A percentile compares a stretch with the other conserved stretches of the same genome.
Conservation (phyloP, 2,329 filamentous ascomycete genomes). For the Neoscytalidium dimidiatum region DNA sequence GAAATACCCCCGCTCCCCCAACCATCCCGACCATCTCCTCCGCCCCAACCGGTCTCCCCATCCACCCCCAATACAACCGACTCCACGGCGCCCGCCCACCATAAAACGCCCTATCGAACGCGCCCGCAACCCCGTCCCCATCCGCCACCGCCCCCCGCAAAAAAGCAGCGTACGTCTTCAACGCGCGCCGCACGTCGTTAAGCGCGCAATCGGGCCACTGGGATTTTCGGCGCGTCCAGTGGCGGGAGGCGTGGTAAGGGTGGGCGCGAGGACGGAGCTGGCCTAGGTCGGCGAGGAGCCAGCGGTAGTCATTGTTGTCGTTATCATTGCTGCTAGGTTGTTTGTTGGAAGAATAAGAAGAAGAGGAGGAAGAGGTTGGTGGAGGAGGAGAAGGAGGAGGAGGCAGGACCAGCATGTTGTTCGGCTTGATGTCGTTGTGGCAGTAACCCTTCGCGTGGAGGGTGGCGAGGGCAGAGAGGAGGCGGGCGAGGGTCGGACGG, state of each 20-base stretch:
- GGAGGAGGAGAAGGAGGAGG: conserved; percentile 21
- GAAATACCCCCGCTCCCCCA: no score
- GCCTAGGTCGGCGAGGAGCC: conserved; percentile 37
- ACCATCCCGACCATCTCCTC: neutral
- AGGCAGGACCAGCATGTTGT: conserved; percentile 41
- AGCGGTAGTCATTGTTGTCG: neutral
- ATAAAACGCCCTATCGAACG: conserved; percentile 31
- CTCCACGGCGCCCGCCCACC: conserved; percentile 25
- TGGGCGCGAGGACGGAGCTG: conserved; percentile 35
- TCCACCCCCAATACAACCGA: conserved; percentile 31
- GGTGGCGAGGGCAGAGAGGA: conserved; percentile 27
- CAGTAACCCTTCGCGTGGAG: conserved; percentile 36
- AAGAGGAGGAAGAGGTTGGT: no score
- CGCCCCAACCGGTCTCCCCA: neutral
- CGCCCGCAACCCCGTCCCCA: conserved; percentile 12
- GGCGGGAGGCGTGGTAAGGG: conserved; percentile 29
- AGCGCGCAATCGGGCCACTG: conserved; percentile 30
- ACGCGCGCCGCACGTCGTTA: conserved; percentile 34
- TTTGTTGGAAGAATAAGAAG: no score
- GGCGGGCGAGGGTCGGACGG: conserved; percentile 31
- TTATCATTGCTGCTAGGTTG: conserved; percentile 30
- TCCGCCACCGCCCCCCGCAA: conserved; percentile 22
- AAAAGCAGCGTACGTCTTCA: conserved; percentile 32
- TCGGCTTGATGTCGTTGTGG: conserved; percentile 41
- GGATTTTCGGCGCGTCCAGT: conserved; percentile 29